Evolutionary conservation across 2,329 filamentous ascomycete species (phyloP).

Genomic region (Ustilaginoidea virens): DNA sequence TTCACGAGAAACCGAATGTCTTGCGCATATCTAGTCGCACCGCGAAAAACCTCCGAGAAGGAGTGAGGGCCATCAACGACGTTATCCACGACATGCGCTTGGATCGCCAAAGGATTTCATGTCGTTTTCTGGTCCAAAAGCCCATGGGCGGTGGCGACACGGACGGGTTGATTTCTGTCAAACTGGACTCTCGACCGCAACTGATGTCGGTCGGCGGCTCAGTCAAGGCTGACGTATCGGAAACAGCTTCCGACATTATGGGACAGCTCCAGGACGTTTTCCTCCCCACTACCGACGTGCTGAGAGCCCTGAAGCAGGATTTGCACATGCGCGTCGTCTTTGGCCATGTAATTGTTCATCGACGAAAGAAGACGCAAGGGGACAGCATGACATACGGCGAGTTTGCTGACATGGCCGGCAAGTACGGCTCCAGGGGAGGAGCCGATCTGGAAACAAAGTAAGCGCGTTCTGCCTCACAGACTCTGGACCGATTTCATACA

Average conservation of each 20-base stretch:
- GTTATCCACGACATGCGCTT: constrained; percentile 17
- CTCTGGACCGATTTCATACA: constrained; percentile 1
- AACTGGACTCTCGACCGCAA: no score
- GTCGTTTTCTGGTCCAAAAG: constrained; percentile 16
- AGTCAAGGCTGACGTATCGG: no score
- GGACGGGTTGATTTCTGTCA: no score
- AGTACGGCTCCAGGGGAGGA: constrained; percentile 15
- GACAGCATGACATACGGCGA: constrained; percentile 11
- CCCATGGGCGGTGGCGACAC: no score
- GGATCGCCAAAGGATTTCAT: constrained; percentile 10
- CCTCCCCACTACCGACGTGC: no score
- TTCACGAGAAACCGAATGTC: constrained; percentile 8
- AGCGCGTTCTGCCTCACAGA: not conserved
- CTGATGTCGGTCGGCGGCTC: no score
- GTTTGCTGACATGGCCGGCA: constrained; percentile 11
- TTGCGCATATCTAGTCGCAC: constrained; percentile 13
- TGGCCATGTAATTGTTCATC: constrained; percentile 13
- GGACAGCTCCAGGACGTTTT: no score
- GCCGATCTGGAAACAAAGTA: constrained; percentile 14
- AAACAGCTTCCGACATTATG: no score
- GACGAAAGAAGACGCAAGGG: constrained; percentile 11
- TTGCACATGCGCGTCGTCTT: constrained; percentile 18
- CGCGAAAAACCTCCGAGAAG: constrained; percentile 11
- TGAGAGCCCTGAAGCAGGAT: constrained; percentile 11
- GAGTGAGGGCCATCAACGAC: constrained; percentile 15